Conservation (phyloP, 2,329 filamentous ascomycete genomes). For the Lachnellula suecica region DNA sequence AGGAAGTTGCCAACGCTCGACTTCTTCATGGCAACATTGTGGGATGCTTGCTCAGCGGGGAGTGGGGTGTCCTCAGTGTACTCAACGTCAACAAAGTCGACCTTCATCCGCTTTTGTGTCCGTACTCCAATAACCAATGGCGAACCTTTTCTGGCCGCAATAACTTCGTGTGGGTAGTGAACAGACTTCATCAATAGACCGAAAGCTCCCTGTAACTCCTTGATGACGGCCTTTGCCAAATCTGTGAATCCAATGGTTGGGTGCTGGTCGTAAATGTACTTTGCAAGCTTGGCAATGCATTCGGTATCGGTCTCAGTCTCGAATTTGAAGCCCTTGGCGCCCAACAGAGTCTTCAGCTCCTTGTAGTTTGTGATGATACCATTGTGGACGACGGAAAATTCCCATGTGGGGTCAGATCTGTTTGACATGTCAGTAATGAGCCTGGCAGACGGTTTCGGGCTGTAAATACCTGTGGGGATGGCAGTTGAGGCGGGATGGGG, state of each 20-base stretch:
- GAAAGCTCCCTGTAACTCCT: constrained; percentile 96
- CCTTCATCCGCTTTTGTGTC: constrained; percentile 99
- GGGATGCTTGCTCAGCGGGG: constrained; percentile 89
- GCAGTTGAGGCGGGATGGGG: constrained; percentile 92
- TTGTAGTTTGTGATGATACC: constrained; percentile 99
- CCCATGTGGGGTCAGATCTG: constrained; percentile 91
- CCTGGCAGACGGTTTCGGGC: not conserved
- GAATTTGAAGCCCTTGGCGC: constrained; percentile 95
- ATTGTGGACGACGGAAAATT: constrained; percentile 98
- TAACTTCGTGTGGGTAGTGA: constrained; percentile 96
- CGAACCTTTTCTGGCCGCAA: constrained; percentile 97
- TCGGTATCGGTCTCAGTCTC: constrained; percentile 99
- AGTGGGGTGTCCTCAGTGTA: constrained; percentile 82
- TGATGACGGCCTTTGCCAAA: constrained; percentile 95
- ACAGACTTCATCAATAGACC: constrained; percentile 97
- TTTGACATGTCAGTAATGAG: constrained; percentile 16
- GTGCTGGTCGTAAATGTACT: constrained; percentile 96
- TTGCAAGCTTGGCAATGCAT: constrained; percentile 97
- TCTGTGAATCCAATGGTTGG: constrained; percentile 94
- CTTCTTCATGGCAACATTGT: constrained; percentile 97
- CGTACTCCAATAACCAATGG: constrained; percentile 96
- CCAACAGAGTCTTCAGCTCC: constrained; percentile 91
- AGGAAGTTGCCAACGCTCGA: constrained; percentile 65
- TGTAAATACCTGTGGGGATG: constrained; percentile 85
- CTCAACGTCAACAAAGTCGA: constrained; percentile 99